Base-by-base conservation (phyloP, 2,329 filamentous ascomycete genomes). In the Ascochyta pisi region DNA sequence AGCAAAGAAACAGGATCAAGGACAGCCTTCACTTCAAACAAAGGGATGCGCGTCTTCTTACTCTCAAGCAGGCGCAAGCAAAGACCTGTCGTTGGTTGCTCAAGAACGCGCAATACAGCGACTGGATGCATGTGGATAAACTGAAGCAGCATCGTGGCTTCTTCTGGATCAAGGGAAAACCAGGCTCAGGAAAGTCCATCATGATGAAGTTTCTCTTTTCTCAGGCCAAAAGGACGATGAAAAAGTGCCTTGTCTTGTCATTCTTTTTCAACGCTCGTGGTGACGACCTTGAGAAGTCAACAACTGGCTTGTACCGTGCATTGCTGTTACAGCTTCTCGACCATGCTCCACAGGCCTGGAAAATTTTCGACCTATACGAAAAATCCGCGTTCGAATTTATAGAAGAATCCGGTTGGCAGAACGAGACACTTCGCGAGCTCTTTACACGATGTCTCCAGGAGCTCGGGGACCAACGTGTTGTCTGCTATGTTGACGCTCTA, bases 31-130 rank as follows among this genome's bases (percentile, higher is more conserved):
- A 15, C 5, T 81, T 80, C n/a, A 63, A 73, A 0, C 68, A 78
- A 29, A 75, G 80, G 0, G 70, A 79, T 52, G 62, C 71, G 33
- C 76, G 77, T 0, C 70, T 76, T 10, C 61, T 59, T 2, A 74
- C 46, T 0, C 77, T 82, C 40, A 75, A 71, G 35, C 58, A 65
- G 0, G 78, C 78, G 0, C 66, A 80, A 52, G 53, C 57, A 0
- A 69, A 66, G 19, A 79, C 79, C 0, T 81, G 77, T 55, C 62
- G 66, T 52, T 82, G 79, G 80, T 64, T 82, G 0, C 56, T 79
- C 0, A 53, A 68, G 1, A 66, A 63, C 31, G 4, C 58, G 0
- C 48, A 75, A 35, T 82, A 78, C 48, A 42, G 58, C 3, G 54
- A 70, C 2, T 82, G 79, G 80, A 65, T 76, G 15, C 64, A 79